Base-by-base conservation (phyloP, 129 eudicot species). In the Artemisia argyi region DNA sequence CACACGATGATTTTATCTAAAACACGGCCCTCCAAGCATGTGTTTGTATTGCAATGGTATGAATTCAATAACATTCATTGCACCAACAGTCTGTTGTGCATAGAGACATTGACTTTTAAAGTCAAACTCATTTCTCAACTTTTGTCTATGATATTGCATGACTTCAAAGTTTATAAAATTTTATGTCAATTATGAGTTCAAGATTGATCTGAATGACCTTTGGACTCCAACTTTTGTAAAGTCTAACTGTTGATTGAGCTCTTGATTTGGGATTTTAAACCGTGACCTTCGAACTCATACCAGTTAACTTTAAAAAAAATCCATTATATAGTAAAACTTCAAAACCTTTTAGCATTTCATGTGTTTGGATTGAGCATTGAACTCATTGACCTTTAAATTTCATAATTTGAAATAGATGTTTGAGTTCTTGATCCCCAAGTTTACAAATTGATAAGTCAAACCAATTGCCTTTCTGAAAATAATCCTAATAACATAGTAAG, bases 41-140 rank as follows among this genome's bases (percentile, higher is more conserved):
- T 86, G 87, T 59, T 88, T 84, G 72, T 88, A 84, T 74, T 86
- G 68, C 35, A 5, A 19, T 8, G 97, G 96, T 92, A 91, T 88
- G 50, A 88, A 71, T 49, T 82, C 89, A 39, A 62, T 44, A 65
- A 88, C n/a, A n/a, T n/a, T n/a, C n/a, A n/a, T n/a, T 64, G 81
- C 92, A 68, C 97, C 96, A 47, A 80, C 84, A 14, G 88, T 92
- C 96, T 91, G 81, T 68, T 64, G 62, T 69, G 1, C 52, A 58
- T n/a, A n/a, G n/a, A n/a, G n/a, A n/a, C 35, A 58, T 58, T 58
- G 26, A 12, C 42, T 59, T 12, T 24, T 12, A 3, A 8, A 19
- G 57, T 66, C 19, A 66, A 66, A 66, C 57, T 13, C n/a, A 49
- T 46, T 66, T 35, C 18, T 65, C 35, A 65, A 15, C 19, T 2